These are phyloP conservation scores for Neurospora sublineolata DNA, from an alignment of 495 filamentous ascomycete species.

Conservation along the genomic window DNA sequence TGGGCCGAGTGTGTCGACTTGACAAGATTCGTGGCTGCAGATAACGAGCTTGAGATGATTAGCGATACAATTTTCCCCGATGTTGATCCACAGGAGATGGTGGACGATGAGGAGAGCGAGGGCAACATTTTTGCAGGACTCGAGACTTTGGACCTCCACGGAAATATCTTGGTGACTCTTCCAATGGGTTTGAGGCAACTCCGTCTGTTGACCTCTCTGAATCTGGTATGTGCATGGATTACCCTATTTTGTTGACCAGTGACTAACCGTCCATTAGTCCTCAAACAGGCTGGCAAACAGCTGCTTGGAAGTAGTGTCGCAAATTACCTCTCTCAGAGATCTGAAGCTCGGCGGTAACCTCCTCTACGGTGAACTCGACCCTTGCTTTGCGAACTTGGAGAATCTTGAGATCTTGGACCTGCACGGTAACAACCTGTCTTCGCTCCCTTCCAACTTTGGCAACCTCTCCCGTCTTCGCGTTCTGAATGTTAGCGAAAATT, in stretches of 20 bases:
- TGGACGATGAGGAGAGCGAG: constrained; percentile 48
- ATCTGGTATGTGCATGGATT: constrained; percentile 48
- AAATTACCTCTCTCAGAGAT: constrained; percentile 60
- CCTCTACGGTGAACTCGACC: constrained; percentile 52
- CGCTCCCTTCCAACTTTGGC: constrained; percentile 56
- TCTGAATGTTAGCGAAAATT: constrained; percentile 69
- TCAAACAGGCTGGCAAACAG: constrained; percentile 66
- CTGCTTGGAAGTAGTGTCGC: constrained; percentile 57
- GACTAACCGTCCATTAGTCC: constrained; percentile 38
- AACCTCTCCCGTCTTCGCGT: constrained; percentile 54
- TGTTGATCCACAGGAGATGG: constrained; percentile 41
- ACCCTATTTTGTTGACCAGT: background rate
- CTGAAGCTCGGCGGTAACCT: constrained; percentile 73
- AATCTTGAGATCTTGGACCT: constrained; percentile 73
- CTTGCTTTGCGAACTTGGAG: constrained; percentile 43
- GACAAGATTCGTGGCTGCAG: constrained; percentile 76
- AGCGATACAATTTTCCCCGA: constrained; percentile 69
- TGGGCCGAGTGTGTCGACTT: constrained; percentile 96
- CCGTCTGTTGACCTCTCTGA: constrained; percentile 61
- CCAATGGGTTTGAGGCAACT: constrained; percentile 68
- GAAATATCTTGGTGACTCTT: constrained; percentile 60
- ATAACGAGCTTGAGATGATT: constrained; percentile 76
- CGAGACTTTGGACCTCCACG: constrained; percentile 74
- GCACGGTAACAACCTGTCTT: constrained; percentile 66
- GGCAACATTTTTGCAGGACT: constrained; percentile 75